Evolutionary conservation across 2,329 filamentous ascomycete species (phyloP), one percentile per base, ranked within the genome.

Genomic region (Emydomyces testavorans): DNA sequence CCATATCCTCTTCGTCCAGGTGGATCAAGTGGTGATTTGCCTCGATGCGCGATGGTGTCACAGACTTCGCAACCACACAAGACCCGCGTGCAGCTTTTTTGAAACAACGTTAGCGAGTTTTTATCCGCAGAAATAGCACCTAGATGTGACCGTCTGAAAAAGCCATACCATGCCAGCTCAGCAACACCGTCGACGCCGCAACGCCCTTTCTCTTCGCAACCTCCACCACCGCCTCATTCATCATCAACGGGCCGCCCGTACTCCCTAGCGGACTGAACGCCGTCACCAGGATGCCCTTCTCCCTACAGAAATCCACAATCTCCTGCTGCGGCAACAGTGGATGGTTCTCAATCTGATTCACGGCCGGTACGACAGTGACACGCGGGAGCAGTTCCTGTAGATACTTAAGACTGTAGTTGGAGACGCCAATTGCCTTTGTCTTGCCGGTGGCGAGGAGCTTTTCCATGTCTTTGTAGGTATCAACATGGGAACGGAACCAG

Each of bases 291-390:
- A 77, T 77, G 16, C 68, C 69, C 54, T 71, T 70, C 24, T 65
- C 56, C 40, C 69, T 65, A 58, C 74, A 75, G 57, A 71, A 74
- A 42, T 72, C 65, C 23, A 76, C 60, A 54, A 73, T 72, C 46
- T 74, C 70, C 49, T 68, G 62, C 55, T 79, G 76, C 29, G 72
- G 76, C 11, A 78, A 64, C 38, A 86, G 85, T 0, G 85, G 83
- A 65, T 92, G 83, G 59, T 77, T 80, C 69, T 90, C 85, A 59
- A 90, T 83, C 71, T 92, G 85, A 68, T 90, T 89, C 52, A 84
- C 75, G 5, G 77, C 79, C 0, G 85, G 85, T 2, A 70, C 61
- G 51, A 83, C 62, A 56, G 73, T 75, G 43, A 80, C 79, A 4
- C 78, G 77, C 60, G 64, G 54, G 20, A 77, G 65, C 16, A 81